Evolutionary conservation across 2,329 filamentous ascomycete species (phyloP).

Genomic region (Claviceps maximensis): DNA sequence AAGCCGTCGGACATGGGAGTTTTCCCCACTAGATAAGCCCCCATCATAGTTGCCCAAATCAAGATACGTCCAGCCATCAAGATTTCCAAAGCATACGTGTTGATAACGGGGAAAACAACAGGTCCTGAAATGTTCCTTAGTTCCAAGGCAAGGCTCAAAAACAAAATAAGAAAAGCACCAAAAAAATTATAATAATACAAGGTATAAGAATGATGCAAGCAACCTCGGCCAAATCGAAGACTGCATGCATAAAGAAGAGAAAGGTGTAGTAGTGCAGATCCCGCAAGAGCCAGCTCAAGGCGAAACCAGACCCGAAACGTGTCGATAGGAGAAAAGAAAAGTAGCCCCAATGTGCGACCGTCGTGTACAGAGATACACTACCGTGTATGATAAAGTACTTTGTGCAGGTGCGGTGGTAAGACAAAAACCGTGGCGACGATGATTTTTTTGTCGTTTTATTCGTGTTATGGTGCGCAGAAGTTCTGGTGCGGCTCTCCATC

Average conservation of each 20-base stretch:
- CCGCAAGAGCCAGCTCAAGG: background rate
- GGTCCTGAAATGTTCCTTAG: background rate
- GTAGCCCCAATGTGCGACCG: constrained; percentile 9
- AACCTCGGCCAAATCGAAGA: background rate
- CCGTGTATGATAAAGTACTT: background rate
- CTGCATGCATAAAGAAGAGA: background rate
- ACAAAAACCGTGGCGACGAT: background rate
- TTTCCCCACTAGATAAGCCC: too few species aligned
- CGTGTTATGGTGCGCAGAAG: background rate
- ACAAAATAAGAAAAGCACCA: background rate
- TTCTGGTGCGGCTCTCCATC: background rate
- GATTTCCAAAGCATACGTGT: background rate
- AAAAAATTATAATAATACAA: background rate
- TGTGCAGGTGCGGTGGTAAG: background rate
- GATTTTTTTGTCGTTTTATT: background rate
- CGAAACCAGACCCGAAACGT: background rate
- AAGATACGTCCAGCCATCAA: background rate
- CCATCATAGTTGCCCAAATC: background rate
- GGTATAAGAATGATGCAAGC: background rate
- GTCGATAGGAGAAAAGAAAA: background rate
- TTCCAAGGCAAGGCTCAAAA: background rate
- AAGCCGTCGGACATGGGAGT: background rate
- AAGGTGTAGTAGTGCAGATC: too few species aligned
- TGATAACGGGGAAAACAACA: background rate
- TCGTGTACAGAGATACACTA: background rate